Evolutionary conservation across 495 filamentous ascomycete species (phyloP).

Genomic region (Penicillium dipodomyicola): DNA sequence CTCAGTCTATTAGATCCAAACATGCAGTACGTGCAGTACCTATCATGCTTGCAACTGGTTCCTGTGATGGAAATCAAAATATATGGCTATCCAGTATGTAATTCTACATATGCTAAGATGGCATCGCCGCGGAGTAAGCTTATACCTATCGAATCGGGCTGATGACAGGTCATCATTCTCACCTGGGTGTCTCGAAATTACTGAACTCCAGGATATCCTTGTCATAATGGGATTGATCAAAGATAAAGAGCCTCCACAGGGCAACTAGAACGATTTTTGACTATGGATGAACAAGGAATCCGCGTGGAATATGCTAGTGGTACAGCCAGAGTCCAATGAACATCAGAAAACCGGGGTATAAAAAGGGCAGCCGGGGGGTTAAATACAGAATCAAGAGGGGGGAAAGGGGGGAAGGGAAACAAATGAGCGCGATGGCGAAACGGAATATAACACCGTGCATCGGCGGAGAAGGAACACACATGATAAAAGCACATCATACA

Average conservation of each 20-base stretch:
- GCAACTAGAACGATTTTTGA: slow-evolving; percentile 19
- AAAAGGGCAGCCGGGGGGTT: slow-evolving; percentile 23
- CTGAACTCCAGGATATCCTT: background rate
- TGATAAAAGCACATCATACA: slow-evolving; percentile 21
- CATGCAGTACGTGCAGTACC: slow-evolving; percentile 2
- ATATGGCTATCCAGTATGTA: background rate
- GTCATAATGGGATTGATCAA: background rate
- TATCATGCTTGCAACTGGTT: slow-evolving; percentile 14
- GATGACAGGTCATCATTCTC: slow-evolving; percentile 5
- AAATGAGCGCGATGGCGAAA: slow-evolving; percentile 11
- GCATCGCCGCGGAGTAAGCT: background rate
- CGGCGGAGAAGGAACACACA: slow-evolving; percentile 11
- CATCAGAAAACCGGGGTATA: slow-evolving; percentile 39
- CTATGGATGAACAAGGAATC: slow-evolving; percentile 21
- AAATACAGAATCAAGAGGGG: slow-evolving; percentile 7
- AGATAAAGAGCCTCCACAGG: slow-evolving; percentile 5
- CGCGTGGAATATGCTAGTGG: slow-evolving; percentile 28
- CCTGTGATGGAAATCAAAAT: background rate
- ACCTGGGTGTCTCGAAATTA: background rate
- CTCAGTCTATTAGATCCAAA: slow-evolving; percentile 9
- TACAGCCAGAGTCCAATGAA: slow-evolving; percentile 41
- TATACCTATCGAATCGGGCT: slow-evolving; percentile 7
- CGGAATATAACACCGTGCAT: slow-evolving; percentile 24
- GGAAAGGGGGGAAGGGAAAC: slow-evolving; percentile 6
- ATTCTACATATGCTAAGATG: background rate